These are phyloP conservation scores for Fusarium domesticum DNA, from an alignment of 2,329 filamentous ascomycete genomes.

Conservation along the genomic window DNA sequence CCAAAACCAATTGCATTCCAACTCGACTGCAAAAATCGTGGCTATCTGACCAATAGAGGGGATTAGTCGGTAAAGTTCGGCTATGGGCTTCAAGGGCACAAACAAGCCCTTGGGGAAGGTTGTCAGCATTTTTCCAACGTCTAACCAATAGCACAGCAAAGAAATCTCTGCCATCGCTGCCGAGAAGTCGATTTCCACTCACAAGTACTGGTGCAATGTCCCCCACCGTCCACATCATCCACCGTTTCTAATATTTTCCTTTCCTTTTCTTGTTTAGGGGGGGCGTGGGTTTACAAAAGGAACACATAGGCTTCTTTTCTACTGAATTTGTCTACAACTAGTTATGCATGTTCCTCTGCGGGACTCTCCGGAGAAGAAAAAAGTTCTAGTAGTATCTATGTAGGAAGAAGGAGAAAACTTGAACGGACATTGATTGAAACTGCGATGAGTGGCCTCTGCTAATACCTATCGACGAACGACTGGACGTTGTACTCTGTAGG, in stretches of 20 bases:
- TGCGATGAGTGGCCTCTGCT: no score
- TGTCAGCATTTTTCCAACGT: conserved; percentile 7
- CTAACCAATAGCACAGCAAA: conserved; percentile 19
- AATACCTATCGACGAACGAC: background rate
- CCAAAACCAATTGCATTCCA: conserved; percentile 16
- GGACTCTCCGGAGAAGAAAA: no score
- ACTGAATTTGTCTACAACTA: background rate
- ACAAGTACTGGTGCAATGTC: conserved; percentile 14
- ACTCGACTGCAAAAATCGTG: background rate
- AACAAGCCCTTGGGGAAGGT: conserved; percentile 6
- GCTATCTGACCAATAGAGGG: conserved; percentile 18
- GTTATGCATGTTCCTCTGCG: no score
- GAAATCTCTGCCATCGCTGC: conserved; percentile 25
- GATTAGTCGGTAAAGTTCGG: conserved; percentile 29
- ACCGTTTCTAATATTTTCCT: background rate
- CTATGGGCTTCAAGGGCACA: conserved; percentile 12
- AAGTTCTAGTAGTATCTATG: no score
- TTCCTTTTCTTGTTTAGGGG: background rate
- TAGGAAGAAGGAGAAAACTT: no score
- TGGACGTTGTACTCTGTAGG: no score
- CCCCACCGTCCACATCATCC: background rate
- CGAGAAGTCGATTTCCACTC: conserved; percentile 20
- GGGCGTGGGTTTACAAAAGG: no score
- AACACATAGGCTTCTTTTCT: background rate
- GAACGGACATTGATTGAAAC: no score